phyloP scores from a whole-genome alignment of 2,329 filamentous ascomycete genomes.

The Teratosphaeria epicoccoides region DNA sequence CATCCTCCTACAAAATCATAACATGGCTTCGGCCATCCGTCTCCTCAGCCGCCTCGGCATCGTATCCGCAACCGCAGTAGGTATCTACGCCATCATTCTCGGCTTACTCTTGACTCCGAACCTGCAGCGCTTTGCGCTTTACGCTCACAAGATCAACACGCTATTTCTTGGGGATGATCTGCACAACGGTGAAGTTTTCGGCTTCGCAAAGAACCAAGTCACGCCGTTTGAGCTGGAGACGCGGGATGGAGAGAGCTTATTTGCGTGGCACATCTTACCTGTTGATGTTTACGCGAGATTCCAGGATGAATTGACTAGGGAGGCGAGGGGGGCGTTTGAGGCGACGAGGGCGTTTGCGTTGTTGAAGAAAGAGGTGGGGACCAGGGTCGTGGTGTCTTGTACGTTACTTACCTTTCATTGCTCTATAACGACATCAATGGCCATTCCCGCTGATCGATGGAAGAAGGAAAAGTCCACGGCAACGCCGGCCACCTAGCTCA shows the following conservation, averaged over 20 bases:
- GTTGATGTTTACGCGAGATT: slow-evolving; percentile 64
- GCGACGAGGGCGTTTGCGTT: slow-evolving; percentile 41
- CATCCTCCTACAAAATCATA: not conserved
- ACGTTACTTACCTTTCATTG: slow-evolving; percentile 10
- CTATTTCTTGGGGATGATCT: slow-evolving; percentile 63
- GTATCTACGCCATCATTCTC: slow-evolving; percentile 19
- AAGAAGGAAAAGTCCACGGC: slow-evolving; percentile 31
- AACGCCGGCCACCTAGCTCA: slow-evolving; percentile 84
- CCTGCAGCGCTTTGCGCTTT: slow-evolving; percentile 68
- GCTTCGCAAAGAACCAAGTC: slow-evolving; percentile 80
- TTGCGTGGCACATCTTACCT: slow-evolving; percentile 85
- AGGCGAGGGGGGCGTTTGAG: slow-evolving; percentile 41
- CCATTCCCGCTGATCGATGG: slow-evolving; percentile 1
- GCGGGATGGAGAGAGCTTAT: slow-evolving; percentile 64
- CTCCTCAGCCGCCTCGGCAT: slow-evolving; percentile 9
- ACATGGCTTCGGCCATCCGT: not conserved
- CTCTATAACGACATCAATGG: not conserved
- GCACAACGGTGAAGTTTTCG: slow-evolving; percentile 68
- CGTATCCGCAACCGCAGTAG: slow-evolving; percentile 12
- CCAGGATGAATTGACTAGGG: slow-evolving; percentile 45
- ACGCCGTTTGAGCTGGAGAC: slow-evolving; percentile 72
- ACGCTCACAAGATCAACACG: slow-evolving; percentile 69
- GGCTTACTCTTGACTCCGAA: slow-evolving; percentile 46
- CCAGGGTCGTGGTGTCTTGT: slow-evolving; percentile 47
- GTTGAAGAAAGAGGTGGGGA: slow-evolving; percentile 40